phyloP scores from a whole-genome alignment of 2,329 filamentous ascomycete genomes.

The Phialophora tarda region DNA sequence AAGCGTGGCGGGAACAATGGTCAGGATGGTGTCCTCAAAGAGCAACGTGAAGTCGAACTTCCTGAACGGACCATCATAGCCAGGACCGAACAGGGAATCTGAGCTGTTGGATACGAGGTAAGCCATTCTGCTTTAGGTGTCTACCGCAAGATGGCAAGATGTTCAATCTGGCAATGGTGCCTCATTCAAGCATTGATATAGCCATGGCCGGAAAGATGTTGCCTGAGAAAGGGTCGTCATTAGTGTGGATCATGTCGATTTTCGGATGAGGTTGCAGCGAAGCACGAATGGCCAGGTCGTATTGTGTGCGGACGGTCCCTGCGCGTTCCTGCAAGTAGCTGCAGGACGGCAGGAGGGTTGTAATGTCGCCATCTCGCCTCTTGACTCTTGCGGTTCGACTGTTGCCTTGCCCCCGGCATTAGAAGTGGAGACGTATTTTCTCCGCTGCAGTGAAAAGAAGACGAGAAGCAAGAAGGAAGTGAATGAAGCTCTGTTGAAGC shows the following conservation, averaged over 20 bases:
- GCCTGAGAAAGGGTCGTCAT: slow-evolving; percentile 13
- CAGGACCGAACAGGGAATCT: slow-evolving; percentile 33
- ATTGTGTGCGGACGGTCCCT: not conserved
- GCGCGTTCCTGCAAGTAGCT: not conserved
- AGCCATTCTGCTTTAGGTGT: slow-evolving; percentile 2
- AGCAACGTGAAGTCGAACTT: slow-evolving; percentile 54
- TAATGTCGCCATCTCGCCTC: not conserved
- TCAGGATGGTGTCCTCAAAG: slow-evolving; percentile 53
- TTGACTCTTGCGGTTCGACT: not conserved
- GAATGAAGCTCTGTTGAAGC: not conserved
- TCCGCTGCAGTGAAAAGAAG: not conserved
- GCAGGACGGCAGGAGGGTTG: not conserved
- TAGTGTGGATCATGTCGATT: slow-evolving; percentile 12
- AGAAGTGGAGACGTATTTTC: not conserved
- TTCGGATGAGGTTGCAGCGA: slow-evolving; percentile 4
- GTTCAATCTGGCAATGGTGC: not conserved
- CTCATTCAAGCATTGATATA: slow-evolving; percentile 2
- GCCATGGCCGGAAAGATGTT: slow-evolving; percentile 16
- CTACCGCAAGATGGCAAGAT: not conserved
- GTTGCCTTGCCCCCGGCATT: not conserved
- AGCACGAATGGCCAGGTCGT: not conserved
- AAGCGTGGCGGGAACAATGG: slow-evolving; percentile 46
- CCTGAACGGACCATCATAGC: slow-evolving; percentile 24
- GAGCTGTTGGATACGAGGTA: slow-evolving; percentile 28
- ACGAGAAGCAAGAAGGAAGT: not conserved